Conservation (phyloP, 2,329 filamentous ascomycete species). For the Immersiporthe knoxdaviesiana region DNA sequence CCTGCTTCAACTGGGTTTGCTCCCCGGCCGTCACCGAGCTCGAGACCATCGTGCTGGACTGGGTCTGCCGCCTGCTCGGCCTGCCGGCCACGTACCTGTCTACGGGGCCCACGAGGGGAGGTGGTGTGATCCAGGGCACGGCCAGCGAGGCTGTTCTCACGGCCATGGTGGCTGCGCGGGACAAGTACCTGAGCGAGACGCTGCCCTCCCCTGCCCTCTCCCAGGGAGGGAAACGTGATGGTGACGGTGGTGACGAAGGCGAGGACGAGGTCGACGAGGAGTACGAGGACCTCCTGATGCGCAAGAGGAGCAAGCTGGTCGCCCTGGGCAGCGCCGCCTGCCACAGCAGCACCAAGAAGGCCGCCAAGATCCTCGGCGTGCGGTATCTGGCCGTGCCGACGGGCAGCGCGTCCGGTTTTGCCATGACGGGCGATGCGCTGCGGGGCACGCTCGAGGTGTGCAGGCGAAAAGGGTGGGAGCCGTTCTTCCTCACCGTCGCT, state of each 20-base stretch:
- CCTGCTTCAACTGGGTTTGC: conserved; percentile 97
- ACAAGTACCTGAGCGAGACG: conserved; percentile 71
- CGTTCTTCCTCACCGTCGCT: conserved; percentile 84
- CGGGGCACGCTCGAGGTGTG: conserved; percentile 65
- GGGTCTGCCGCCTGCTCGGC: conserved; percentile 76
- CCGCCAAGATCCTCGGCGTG: conserved; percentile 83
- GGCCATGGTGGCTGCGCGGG: conserved; percentile 83
- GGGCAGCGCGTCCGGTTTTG: conserved; percentile 64
- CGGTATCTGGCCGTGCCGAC: conserved; percentile 73
- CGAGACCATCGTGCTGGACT: conserved; percentile 91
- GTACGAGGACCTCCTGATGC: conserved; percentile 70
- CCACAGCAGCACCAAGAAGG: conserved; percentile 86
- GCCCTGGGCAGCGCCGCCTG: conserved; percentile 78
- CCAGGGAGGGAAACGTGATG: conserved; percentile 30
- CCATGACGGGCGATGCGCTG: conserved; percentile 69
- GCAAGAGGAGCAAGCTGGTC: conserved; percentile 72
- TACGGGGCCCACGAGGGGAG: conserved; percentile 69
- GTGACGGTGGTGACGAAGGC: conserved; percentile 38
- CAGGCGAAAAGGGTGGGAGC: conserved; percentile 71
- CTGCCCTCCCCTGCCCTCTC: conserved; percentile 48
- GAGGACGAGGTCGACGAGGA: conserved; percentile 52
- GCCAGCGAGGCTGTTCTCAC: conserved; percentile 88
- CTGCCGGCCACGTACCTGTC: conserved; percentile 77
- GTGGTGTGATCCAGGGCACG: conserved; percentile 92
- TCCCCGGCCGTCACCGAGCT: conserved; percentile 90